Percentiles rank a stretch among this genome's conserved stretches.
phyloP scores from a whole-genome alignment of 257 asterid species.

The Anisodus tanguticus region DNA sequence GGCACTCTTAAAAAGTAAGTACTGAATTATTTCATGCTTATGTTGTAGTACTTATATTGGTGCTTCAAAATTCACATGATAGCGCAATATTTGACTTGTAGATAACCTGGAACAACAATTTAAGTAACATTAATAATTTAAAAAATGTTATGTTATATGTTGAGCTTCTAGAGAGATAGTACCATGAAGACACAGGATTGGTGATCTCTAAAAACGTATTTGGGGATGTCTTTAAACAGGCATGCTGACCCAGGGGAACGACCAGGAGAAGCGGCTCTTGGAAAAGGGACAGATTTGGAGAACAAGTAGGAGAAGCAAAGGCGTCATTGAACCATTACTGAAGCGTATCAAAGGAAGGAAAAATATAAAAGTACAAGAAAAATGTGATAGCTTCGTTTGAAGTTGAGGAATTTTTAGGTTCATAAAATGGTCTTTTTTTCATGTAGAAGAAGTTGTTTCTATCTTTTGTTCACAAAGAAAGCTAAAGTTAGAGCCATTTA shows the following conservation, averaged over 20 bases:
- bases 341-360: neutral
- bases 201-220: neutral
- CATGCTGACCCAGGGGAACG: neutral
- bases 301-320: conserved; percentile 16
- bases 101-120: neutral
- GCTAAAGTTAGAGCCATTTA: neutral
- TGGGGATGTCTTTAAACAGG: neutral
- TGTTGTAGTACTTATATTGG: neutral
- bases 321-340: neutral
- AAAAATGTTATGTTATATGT: too few species aligned
- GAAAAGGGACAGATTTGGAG: neutral
- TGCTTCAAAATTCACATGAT: neutral
- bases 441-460: neutral
- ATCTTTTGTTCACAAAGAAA: neutral
- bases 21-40: neutral
- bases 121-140: neutral
- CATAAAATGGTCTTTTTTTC: neutral
- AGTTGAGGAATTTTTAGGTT: neutral
- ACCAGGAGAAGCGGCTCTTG: neutral
- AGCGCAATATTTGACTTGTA: neutral
- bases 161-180: too few species aligned
- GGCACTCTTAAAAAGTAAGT: conserved; percentile 6
- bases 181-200: neutral
- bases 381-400: neutral
- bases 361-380: neutral